These are phyloP conservation scores for Microbotryomycetes sp. DNA, from an alignment of 1,284 basidiomycete species.

Conservation along the genomic window DNA sequence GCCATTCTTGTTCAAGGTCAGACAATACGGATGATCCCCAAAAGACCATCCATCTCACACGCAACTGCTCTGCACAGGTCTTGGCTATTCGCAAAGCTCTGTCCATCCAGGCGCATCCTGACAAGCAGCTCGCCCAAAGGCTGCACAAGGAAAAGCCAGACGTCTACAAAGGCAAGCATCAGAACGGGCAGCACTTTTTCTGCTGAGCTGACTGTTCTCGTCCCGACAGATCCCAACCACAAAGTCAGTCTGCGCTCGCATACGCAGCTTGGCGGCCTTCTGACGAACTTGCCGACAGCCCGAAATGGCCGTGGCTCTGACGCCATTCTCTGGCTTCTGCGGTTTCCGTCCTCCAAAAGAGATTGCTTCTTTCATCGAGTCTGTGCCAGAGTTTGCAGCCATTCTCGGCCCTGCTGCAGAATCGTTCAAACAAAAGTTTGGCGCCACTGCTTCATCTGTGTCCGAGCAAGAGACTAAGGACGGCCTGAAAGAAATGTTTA, in stretches of 20 bases:
- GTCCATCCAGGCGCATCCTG: conserved; percentile 95
- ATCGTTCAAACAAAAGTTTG: conserved; percentile 48
- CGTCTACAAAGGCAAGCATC: conserved; percentile 67
- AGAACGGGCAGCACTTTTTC: background rate
- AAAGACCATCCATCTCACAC: background rate
- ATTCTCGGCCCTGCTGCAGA: conserved; percentile 56
- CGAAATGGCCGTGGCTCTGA: conserved; percentile 95
- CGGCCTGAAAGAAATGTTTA: conserved; percentile 66
- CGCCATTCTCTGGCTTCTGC: conserved; percentile 82
- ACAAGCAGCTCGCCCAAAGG: conserved; percentile 75
- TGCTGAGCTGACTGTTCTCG: background rate
- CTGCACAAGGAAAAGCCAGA: conserved; percentile 68
- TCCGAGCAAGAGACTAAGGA: conserved; percentile 48
- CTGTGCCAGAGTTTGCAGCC: conserved; percentile 67
- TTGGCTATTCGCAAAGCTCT: conserved; percentile 89
- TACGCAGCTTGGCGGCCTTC: background rate
- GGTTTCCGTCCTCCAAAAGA: conserved; percentile 74
- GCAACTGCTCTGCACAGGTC: conserved; percentile 22
- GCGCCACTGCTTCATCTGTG: conserved; percentile 39
- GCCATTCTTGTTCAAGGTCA: conserved; percentile 86
- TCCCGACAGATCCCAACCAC: conserved; percentile 69
- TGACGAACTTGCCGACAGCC: conserved; percentile 49
- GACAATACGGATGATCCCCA: accelerated
- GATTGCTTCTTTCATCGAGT: conserved; percentile 60
- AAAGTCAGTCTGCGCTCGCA: conserved; percentile 52